Evolutionary conservation across 495 filamentous ascomycete genomes (phyloP).

Genomic region (Penicillium samsonianum): DNA sequence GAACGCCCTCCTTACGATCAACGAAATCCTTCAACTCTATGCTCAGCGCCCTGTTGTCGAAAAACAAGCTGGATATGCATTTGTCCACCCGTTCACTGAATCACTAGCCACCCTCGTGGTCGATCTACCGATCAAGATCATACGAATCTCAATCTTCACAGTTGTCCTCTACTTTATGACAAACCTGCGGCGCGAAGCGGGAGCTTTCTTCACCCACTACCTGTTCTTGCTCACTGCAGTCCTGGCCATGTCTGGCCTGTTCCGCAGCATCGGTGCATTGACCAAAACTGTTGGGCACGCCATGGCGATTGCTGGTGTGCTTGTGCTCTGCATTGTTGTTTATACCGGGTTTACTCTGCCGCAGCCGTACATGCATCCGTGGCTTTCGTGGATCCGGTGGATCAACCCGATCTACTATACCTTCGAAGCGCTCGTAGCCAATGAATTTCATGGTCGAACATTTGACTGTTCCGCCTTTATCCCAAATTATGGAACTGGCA

Average conservation of each 20-base stretch:
- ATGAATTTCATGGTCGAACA: conserved; percentile 59
- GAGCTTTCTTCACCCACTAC: conserved; percentile 60
- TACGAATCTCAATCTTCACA: conserved; percentile 46
- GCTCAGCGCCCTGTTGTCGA: conserved; percentile 60
- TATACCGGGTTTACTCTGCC: conserved; percentile 48
- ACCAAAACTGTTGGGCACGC: conserved; percentile 43
- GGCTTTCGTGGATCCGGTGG: conserved; percentile 48
- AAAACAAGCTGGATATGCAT: conserved; percentile 61
- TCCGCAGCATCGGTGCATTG: conserved; percentile 44
- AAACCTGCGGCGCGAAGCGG: conserved; percentile 43
- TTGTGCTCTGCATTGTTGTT: conserved; percentile 43
- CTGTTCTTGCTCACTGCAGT: conserved; percentile 49
- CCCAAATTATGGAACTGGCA: conserved; percentile 45
- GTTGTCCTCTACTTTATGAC: conserved; percentile 59
- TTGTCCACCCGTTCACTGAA: conserved; percentile 61
- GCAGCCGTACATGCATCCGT: conserved; percentile 45
- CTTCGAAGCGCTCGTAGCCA: conserved; percentile 41
- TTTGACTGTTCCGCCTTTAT: conserved; percentile 44
- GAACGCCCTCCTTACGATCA: conserved; percentile 48
- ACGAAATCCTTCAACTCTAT: conserved; percentile 60
- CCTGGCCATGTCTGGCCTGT: conserved; percentile 53
- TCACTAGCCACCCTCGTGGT: conserved; percentile 54
- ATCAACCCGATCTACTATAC: conserved; percentile 45
- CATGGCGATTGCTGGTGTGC: conserved; percentile 43
- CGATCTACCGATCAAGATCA: conserved; percentile 56